These are phyloP conservation scores for Salisapilia sapeloensis DNA, from an alignment of 352 stramenopile species.

Conservation along the genomic window DNA sequence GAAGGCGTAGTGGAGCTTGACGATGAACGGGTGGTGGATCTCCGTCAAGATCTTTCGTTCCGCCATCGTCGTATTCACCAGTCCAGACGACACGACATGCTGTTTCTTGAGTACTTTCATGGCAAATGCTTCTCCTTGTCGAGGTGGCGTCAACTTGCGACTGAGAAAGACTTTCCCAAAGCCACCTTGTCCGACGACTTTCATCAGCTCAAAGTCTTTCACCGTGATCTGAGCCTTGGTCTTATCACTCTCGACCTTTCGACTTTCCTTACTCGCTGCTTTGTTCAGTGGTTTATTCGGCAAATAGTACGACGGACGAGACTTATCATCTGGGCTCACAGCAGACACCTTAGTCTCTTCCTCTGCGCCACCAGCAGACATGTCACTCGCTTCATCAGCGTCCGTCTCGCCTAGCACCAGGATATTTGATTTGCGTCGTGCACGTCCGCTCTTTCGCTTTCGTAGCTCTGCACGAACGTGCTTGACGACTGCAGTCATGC, in stretches of 20 bases:
- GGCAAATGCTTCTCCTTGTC: conserved; percentile 91
- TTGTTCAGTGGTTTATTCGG: conserved; percentile 44
- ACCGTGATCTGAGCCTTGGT: conserved; percentile 41
- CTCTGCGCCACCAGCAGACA: conserved; percentile 38
- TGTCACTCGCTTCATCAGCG: conserved; percentile 49
- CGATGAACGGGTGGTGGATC: conserved; percentile 87
- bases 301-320: conserved; percentile 66
- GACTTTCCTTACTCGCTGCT: conserved; percentile 3
- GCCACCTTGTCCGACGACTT: conserved; percentile 93
- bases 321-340: conserved; percentile 14
- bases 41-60: conserved; percentile 86
- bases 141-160: conserved; percentile 79
- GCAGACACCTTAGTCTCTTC: conserved; percentile 6
- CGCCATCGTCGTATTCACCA: conserved; percentile 89
- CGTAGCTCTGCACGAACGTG: conserved; percentile 49
- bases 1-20: conserved; percentile 91
- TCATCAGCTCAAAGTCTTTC: conserved; percentile 93
- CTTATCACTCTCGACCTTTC: conserved; percentile 8
- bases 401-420: conserved; percentile 76
- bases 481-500: conserved; percentile 78
- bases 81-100: conserved; percentile 78
- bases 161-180: conserved; percentile 98
- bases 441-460: conserved; percentile 16
- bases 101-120: conserved; percentile 97
- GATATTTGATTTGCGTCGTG: conserved; percentile 68